Evolutionary conservation across 306 rosid genomes (phyloP).

Genomic region (Medicago arabica): DNA sequence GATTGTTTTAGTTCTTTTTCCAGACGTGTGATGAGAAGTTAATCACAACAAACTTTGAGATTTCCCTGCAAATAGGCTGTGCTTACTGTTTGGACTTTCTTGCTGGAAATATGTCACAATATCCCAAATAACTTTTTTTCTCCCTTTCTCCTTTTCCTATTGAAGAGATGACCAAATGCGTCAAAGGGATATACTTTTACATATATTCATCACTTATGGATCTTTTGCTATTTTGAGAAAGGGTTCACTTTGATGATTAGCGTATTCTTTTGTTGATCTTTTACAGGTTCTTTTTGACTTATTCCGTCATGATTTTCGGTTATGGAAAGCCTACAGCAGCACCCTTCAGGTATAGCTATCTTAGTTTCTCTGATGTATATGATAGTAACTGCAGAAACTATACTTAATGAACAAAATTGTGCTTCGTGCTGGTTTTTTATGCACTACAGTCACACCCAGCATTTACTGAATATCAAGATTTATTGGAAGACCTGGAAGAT

Average conservation of each 20-base stretch:
- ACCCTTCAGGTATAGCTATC: conserved; percentile 76
- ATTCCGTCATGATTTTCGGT: conserved; percentile 74
- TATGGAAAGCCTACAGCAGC: conserved; percentile 84
- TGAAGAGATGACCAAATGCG: not conserved
- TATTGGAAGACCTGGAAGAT: conserved; percentile 75
- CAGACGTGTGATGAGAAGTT: no score
- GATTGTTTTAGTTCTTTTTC: not conserved
- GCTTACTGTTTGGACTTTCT: not conserved
- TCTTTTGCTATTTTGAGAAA: conserved; percentile 14
- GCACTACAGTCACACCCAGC: conserved; percentile 62
- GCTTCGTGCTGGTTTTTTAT: conserved; percentile 26
- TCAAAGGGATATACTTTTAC: not conserved
- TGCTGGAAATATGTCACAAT: not conserved
- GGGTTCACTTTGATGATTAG: conserved; percentile 38
- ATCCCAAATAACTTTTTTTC: not conserved
- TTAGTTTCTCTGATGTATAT: not conserved
- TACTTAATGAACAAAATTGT: conserved; percentile 21
- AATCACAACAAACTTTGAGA: not conserved
- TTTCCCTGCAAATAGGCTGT: not conserved
- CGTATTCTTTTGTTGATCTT: conserved; percentile 38
- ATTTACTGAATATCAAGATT: conserved; percentile 77
- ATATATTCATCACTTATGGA: not conserved
- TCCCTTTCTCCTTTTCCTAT: not conserved
- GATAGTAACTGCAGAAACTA: conserved; percentile 7
- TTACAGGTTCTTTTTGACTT: conserved; percentile 88